Conservation (phyloP, 1,284 basidiomycete species). For the Austroboletus olivaceoglutinosus region DNA sequence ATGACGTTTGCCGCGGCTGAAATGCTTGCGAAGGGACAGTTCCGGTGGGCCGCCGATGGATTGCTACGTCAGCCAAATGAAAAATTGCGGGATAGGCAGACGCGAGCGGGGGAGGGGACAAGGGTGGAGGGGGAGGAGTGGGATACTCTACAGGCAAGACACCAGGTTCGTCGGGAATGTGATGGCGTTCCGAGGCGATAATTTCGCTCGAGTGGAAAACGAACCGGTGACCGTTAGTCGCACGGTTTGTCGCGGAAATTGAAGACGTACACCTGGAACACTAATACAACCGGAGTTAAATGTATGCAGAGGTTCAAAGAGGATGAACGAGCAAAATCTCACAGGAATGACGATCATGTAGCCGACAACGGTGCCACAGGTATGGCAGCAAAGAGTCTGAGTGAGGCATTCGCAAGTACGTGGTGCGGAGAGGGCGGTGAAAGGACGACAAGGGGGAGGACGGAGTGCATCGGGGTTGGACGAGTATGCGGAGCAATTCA, state of each 20-base stretch:
- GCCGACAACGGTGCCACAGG: constrained; percentile 73
- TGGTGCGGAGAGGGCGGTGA: constrained; percentile 30
- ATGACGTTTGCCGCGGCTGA: constrained; percentile 17
- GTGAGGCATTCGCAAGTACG: constrained; percentile 69
- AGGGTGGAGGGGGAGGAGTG: constrained; percentile 31
- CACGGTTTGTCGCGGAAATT: constrained; percentile 59
- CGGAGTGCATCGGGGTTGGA: constrained; percentile 45
- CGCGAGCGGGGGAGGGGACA: constrained; percentile 24
- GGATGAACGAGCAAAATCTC: constrained; percentile 20
- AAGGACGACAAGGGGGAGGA: constrained; percentile 35
- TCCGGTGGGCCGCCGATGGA: constrained; percentile 10
- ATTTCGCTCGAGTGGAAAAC: constrained; percentile 85
- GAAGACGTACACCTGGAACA: constrained; percentile 74
- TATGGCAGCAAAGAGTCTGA: constrained; percentile 77
- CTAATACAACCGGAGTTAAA: constrained; percentile 32
- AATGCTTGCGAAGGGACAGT: constrained; percentile 20
- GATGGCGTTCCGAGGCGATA: constrained; percentile 65
- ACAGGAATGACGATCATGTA: constrained; percentile 76
- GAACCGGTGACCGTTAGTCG: constrained; percentile 83
- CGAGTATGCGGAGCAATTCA: constrained; percentile 67
- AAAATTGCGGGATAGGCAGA: constrained; percentile 20
- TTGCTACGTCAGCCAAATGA: constrained; percentile 17
- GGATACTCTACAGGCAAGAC: constrained; percentile 48
- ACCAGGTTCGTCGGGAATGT: constrained; percentile 68
- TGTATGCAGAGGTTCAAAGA: constrained; percentile 4